Base-by-base conservation (phyloP, 2,329 filamentous ascomycete genomes). In the Gnomoniopsis smithogilvyi region DNA sequence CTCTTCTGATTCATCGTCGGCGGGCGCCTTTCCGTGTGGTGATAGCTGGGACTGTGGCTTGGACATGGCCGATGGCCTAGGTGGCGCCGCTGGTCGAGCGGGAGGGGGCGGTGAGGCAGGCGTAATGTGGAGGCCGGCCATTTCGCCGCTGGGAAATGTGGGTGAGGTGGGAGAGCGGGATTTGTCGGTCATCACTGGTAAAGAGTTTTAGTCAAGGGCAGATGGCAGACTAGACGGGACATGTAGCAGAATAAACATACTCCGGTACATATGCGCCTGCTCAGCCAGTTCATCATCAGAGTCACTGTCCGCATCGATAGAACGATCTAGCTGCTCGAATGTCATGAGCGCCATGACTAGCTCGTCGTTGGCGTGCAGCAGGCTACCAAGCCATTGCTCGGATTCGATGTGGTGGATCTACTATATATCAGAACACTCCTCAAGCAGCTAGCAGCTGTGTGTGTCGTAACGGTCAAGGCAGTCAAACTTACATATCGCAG, bases 301-400 rank as follows among this genome's bases (percentile, higher is more conserved):
- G 71, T 90, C 86, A 64, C 85, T 88, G 69, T 90, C 87, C 6
- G 86, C 86, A 64, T 92, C 89, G 63, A 94, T 90, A 51, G 90
- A 92, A 62, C 88, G 87, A 70, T 99, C 94, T 63, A 98, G 84
- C 66, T 97, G 91, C 74, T 98, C 94, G 69, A 92, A 99, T 0
- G 92, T 90, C 85, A 96, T 96, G 59, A 99, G 81, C 1, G 93
- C 92, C 62, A 89, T 89, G 45, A 98, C 91, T n/a, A 99, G 87
- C 73, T 96, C 91, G 67, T 99, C 95, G 68, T 99, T 98, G 64
- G 94, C 93, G 68, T 95, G 91, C 19, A 99, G 86, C 4, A 99
- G 81, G 62, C 91, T 88, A 46, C 94, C 95, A 10, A 99, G 87
- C 81, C 90, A 97, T 68, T 98, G 88, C 69, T 98, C 94, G 10